A percentile compares a stretch with the other conserved stretches of the same genome.
phyloP scores from a whole-genome alignment of 306 rosid genomes.

The Begonia masoniana region DNA sequence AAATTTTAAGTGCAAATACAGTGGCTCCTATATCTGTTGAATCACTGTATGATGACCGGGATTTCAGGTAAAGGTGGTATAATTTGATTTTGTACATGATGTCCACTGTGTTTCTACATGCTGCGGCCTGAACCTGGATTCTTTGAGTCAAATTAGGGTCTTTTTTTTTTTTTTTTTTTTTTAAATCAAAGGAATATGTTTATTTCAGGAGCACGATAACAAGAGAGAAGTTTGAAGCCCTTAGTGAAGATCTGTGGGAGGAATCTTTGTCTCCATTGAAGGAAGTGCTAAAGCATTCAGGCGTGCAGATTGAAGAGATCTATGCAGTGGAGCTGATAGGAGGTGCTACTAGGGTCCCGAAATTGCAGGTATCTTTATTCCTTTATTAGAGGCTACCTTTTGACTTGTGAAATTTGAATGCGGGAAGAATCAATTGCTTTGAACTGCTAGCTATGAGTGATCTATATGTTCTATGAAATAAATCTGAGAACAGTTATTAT shows the following conservation, averaged over 20 bases:
- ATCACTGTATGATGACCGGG: slow-evolving; percentile 72
- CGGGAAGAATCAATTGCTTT: no score
- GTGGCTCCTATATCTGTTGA: slow-evolving; percentile 94
- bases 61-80: slow-evolving; percentile 50
- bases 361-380: slow-evolving; percentile 53
- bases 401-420: no score
- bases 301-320: slow-evolving; percentile 49
- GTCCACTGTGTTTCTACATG: no score
- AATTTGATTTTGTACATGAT: no score
- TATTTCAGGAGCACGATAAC: slow-evolving; percentile 72
- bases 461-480: no score
- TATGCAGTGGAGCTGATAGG: slow-evolving; percentile 93
- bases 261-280: slow-evolving; percentile 66
- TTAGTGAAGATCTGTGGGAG: slow-evolving; percentile 90
- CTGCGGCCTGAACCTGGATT: no score
- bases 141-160: no score
- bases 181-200: neutral
- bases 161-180: no score
- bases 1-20: slow-evolving; percentile 92
- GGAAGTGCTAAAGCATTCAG: slow-evolving; percentile 60
- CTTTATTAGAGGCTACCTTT: slow-evolving; percentile 8
- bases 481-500: no score
- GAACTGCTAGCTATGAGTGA: no score
- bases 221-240: slow-evolving; percentile 91
- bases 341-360: slow-evolving; percentile 96